Base-by-base conservation (phyloP, 345 rosid genomes). In the Turnera subulata region DNA sequence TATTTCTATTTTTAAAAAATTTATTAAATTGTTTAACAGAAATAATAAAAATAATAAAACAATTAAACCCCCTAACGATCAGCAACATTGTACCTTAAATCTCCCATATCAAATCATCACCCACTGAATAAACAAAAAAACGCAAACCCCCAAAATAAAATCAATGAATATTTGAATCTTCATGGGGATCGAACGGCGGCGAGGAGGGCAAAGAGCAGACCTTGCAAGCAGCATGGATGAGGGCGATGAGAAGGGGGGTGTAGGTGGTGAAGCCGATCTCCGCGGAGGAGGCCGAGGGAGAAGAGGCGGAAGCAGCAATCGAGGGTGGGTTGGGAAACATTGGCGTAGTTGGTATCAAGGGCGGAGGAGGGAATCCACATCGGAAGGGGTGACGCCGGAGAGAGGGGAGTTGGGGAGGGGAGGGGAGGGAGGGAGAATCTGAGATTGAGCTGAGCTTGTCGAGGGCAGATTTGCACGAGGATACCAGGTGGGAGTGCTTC, bases 301-400 rank as follows among this genome's bases (percentile, higher is more conserved):
- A 89, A 83, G 52, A 89, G 80, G 71, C 72, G 82, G 80, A 77
- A 86, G 43, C 72, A 70, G 73, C 93, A 84, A 35, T 88, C 93
- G 43, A 92, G 93, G 6, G 98, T 84, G 1, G 96, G 96, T 63
- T 89, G 93, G 23, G 73, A 73, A 40, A 92, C 87, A 73, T 86
- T 89, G 59, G 72, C 67, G 57, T 86, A 83, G 52, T 76, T 69
- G 16, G 98, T 71, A 16, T 86, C 87, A 25, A 92, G 76, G 46
- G 21, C 70, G 65, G 59, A 89, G 82, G 40, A 84, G 66, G 60
- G 65, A 68, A 15, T 81, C 79, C 17, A 95, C 65, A 42, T 92
- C 98, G 54, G 91, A 23, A 48, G 69, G 59, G 53, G 95, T 80
- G 72, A 86, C 58, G 44, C 88, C 87, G 61, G 61, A 52, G 49